Base-by-base conservation (phyloP, 163 green algal species). In the Chlorella variabilis region DNA sequence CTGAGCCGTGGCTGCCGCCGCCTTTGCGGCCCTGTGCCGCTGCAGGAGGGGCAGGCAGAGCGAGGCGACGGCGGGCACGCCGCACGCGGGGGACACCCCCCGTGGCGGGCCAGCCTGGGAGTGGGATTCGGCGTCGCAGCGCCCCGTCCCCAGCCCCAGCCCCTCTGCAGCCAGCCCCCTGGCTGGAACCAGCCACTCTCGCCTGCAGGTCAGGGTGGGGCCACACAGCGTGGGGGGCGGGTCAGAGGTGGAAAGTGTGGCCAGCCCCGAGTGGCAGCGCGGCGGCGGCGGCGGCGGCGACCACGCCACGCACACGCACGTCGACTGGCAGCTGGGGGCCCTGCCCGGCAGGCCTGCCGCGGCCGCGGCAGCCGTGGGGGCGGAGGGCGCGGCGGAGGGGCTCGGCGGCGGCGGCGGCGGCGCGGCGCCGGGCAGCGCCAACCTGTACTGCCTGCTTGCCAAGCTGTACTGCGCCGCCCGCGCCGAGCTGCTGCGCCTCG, bases 401-500 rank as follows among this genome's bases (percentile, higher is more conserved):
- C 31, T 36, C 18, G 49, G 48, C 33, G 20, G 54, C 27, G 71
- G 34, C 13, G 68, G 71, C 21, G 4, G 21, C 13, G 23, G 20
- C 3, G 49, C 41, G 8, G 25, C 36, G 9, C 74, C 74, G 7
- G 49, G 66, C 58, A 42, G 42, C 4, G 41, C 42, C 25, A 42
- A 6, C 3, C 27, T 71, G 75, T 71, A 71, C 54, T 89, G 71
- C 65, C 36, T 87, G 58, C 81, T 89, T 45, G 85, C 81, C 15
- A 70, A 86, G 69, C 74, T 87, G 56, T 89, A 87, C 74, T 69
- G 70, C 42, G 56, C 54, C 41, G 85, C 85, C 0, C 81, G 85
- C 27, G 29, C 80, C 4, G 85, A 89, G 81, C 85, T 89, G 45
- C 66, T 83, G 42, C 75, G 70, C 3, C 58, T 88, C 73, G 84